phyloP scores from a whole-genome alignment of 306 rosid species.

The Trichosanthes truncata region DNA sequence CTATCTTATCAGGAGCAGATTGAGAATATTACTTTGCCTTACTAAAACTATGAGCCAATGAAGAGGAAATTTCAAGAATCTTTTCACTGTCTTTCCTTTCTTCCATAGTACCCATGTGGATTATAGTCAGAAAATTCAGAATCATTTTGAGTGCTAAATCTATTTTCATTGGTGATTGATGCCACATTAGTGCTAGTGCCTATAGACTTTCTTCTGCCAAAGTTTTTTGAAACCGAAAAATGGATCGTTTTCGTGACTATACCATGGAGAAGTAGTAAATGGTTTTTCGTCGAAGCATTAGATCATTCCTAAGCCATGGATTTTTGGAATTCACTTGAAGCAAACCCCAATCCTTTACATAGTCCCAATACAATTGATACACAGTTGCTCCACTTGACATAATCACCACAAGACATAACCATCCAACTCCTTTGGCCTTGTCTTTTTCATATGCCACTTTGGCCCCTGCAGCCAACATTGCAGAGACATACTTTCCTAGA shows the following conservation, averaged over 20 bases:
- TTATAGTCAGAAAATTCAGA: background rate
- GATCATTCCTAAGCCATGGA: conserved; percentile 95
- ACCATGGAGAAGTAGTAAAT: conserved; percentile 95
- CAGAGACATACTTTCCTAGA: conserved; percentile 92
- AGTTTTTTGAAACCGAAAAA: background rate
- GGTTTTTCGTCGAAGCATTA: conserved; percentile 71
- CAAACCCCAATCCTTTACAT: conserved; percentile 99
- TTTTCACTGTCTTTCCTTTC: conserved; percentile 21
- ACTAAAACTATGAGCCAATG: conserved; percentile 26
- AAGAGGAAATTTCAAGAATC: conserved; percentile 28
- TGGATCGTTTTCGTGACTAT: conserved; percentile 19
- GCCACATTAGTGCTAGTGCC: background rate
- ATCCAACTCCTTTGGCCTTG: conserved; percentile 42
- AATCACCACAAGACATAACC: conserved; percentile 81
- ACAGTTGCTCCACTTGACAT: conserved; percentile 87
- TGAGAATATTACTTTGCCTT: conserved; percentile 33
- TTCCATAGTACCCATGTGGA: conserved; percentile 3
- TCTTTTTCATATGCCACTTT: conserved; percentile 95
- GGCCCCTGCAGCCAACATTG: conserved; percentile 98
- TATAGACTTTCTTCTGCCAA: background rate
- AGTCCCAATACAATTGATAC: conserved; percentile 99
- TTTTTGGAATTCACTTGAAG: conserved; percentile 89
- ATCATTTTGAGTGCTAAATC: conserved; percentile 12
- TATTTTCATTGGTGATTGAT: background rate
- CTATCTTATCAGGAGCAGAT: conserved; percentile 23